Base-by-base conservation (phyloP, 768 basidiomycete genomes). In the Terana coerulea region DNA sequence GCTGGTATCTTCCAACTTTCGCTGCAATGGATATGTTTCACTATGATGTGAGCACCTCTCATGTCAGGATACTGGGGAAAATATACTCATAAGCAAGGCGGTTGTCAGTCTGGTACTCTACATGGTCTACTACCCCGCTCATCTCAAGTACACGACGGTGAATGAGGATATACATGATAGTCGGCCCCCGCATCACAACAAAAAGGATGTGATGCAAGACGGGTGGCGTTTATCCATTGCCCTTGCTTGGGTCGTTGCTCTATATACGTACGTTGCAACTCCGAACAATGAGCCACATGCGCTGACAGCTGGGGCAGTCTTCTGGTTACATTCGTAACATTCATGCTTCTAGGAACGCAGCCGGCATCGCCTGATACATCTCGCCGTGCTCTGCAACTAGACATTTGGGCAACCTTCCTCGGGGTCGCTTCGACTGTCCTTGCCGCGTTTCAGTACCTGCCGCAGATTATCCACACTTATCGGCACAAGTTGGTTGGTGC, bases 121-220 rank as follows among this genome's bases (percentile, higher is more conserved):
- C 71, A 84, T 99, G 72, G 72, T 88, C 34, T 98, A 94, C 73
- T 98, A 91, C 65, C 97, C 97, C 0, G 69, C 76, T 5, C 81
- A 89, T 60, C 81, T 88, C 63, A 97, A 95, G 69, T 89, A 84
- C 63, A 68, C 70, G 41, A 68, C 74, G 41, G 59, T 76, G 8
- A 67, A 72, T 44, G 61, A 73, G n/a, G 69, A 75, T 49, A 55
- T 67, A 0, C 69, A 77, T 34, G 74, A 77, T 46, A 60, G 66
- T 10, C 72, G 69, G 12, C 75, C 74, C 0, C 67, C 71, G 8
- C 66, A 67, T 8, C 69, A 69, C n/a, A 57, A 75, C 55, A 80
- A 77, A 65, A 75, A 73, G 2, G 71, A 73, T 25, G 67, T 77
- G 26, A 77, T 75, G 63, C 86, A 79, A 19, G 71, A 79, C 2